A percentile compares a stretch with the other conserved stretches of the same genome.
Conservation (phyloP, 768 basidiomycete genomes). For the Omphalotus guepiniiformis region DNA sequence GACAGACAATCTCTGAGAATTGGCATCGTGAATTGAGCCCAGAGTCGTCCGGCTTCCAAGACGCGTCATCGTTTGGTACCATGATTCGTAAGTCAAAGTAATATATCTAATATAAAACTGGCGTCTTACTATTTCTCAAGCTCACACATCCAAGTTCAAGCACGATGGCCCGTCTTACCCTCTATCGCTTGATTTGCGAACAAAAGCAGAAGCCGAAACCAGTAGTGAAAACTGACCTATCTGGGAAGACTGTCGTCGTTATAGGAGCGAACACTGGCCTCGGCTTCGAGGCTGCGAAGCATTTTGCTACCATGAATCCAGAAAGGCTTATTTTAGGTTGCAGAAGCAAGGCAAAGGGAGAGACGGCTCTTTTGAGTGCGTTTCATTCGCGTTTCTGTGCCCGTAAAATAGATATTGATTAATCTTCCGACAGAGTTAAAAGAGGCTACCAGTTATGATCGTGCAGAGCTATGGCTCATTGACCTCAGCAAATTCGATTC, state of each 20-base stretch:
- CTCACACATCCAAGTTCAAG: no score
- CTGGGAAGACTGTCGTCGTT: slow-evolving; percentile 26
- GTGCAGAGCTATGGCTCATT: slow-evolving; percentile 25
- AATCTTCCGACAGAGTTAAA: slow-evolving; percentile 23
- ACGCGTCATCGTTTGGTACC: no score
- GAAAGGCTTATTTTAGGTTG: slow-evolving; percentile 23
- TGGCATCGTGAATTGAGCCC: no score
- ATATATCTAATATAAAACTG: no score
- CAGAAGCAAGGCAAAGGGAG: slow-evolving; percentile 22
- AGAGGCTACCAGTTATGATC: slow-evolving; percentile 17
- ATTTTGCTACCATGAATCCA: slow-evolving; percentile 27
- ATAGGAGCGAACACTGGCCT: slow-evolving; percentile 29
- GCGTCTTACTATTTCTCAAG: no score
- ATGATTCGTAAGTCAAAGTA: no score
- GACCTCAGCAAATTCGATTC: slow-evolving; percentile 26
- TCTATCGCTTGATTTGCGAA: slow-evolving; percentile 3
- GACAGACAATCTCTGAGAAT: no score
- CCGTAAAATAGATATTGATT: not conserved
- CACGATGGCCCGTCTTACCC: slow-evolving; percentile 1
- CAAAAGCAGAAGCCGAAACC: slow-evolving; percentile 6
- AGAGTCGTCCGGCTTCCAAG: no score
- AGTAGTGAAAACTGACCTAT: slow-evolving; percentile 18
- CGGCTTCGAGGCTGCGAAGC: slow-evolving; percentile 26
- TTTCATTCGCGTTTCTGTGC: slow-evolving; percentile 13
- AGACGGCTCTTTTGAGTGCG: slow-evolving; percentile 17